phyloP scores from a whole-genome alignment of 2,329 filamentous ascomycete genomes.

The Teratosphaeria gauchensis region DNA sequence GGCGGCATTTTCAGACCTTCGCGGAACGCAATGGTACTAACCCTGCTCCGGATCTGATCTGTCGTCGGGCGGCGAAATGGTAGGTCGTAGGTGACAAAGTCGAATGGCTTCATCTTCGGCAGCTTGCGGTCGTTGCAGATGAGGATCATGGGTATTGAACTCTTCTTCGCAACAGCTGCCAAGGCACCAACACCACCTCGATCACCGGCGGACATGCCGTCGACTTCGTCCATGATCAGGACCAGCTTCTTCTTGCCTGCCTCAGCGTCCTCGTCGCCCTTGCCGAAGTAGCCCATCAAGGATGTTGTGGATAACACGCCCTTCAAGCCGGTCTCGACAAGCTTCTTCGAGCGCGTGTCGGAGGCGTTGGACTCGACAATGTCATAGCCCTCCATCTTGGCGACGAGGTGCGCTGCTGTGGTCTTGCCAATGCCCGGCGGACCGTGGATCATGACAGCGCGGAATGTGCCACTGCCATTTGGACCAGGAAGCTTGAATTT shows the following conservation, averaged over 20 bases:
- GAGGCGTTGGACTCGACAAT: conserved; percentile 92
- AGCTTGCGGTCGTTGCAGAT: conserved; percentile 92
- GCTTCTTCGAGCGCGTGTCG: conserved; percentile 89
- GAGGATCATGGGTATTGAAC: conserved; percentile 85
- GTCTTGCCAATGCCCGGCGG: conserved; percentile 97
- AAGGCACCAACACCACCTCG: conserved; percentile 90
- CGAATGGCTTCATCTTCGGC: conserved; percentile 98
- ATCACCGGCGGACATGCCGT: conserved; percentile 96
- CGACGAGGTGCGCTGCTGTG: conserved; percentile 87
- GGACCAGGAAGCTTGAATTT: conserved; percentile 74
- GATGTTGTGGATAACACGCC: conserved; percentile 93
- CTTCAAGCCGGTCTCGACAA: conserved; percentile 79
- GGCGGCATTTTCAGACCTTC: conserved; percentile 80
- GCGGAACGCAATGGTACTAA: conserved; percentile 90
- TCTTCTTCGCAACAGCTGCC: conserved; percentile 91
- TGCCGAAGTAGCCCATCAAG: conserved; percentile 72
- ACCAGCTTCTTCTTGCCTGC: conserved; percentile 82
- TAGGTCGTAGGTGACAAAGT: conserved; percentile 73
- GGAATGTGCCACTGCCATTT: conserved; percentile 72
- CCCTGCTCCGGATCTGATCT: conserved; percentile 80
- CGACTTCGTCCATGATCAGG: conserved; percentile 97
- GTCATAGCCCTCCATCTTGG: conserved; percentile 87
- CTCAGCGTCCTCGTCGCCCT: conserved; percentile 72
- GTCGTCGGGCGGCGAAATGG: conserved; percentile 82
- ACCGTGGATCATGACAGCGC: conserved; percentile 90